Base-by-base conservation (phyloP, 768 basidiomycete species). In the Suillus ampliporus region DNA sequence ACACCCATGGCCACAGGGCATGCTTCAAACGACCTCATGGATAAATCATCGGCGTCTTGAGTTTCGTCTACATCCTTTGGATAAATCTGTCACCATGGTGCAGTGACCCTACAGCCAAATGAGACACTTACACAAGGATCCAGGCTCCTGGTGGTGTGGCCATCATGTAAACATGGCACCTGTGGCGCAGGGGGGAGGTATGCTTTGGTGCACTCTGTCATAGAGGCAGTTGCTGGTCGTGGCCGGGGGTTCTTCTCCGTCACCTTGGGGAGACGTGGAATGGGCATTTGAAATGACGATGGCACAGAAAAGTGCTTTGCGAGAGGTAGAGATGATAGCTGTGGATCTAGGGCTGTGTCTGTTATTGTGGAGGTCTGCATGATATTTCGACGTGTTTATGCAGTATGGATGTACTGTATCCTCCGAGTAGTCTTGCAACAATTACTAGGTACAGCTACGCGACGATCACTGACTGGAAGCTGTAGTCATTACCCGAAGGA, bases 221-320 rank as follows among this genome's bases (percentile, higher is more conserved):
- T 72, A 56, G 83, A 80, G 4, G 83, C 79, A 7, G 82, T 81
- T 0, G 81, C 77, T 19, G 81, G 81, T 62, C 81, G 75, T 46
- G 77, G 69, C 61, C 69, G 69, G 44, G 71, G 70, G 47, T 65
- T 62, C 48, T 74, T 74, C 46, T 76, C 76, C 37, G 21, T 62
- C n/a, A 64, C 57, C 28, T 60, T 58, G 58, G 72, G 69, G 46
- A 80, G 66, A 65, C 78, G 73, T 52, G 77, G 73, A 54, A 80
- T 62, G 38, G 77, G 71, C 62, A 78, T 76, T 43, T 74, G 75
- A 61, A 68, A 57, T 21, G 72, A 28, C 13, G 66, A 66, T 52
- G 71, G 61, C 46, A 73, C 63, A 17, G 68, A 67, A 46, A 75
- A 70, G 3, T 69, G 61, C 0, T 66, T 72, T 34, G 64, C 64